Evolutionary conservation across 1,284 basidiomycete species (phyloP).

Genomic region (Moesziomyces sp.): DNA sequence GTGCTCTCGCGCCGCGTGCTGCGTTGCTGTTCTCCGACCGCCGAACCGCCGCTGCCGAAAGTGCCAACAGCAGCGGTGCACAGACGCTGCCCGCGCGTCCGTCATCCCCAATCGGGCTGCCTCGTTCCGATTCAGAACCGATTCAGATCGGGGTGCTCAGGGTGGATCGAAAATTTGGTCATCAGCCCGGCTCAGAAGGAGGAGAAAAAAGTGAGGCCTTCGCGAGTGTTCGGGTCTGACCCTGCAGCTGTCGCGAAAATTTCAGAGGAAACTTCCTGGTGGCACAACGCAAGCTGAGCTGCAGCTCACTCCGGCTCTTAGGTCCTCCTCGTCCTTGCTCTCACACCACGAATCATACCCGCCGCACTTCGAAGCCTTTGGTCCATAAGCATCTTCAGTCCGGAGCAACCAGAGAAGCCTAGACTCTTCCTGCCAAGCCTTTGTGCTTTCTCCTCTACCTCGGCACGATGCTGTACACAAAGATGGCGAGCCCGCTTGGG

Average conservation of each 20-base stretch:
- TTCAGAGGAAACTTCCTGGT: constrained; percentile 1
- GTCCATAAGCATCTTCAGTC: constrained; percentile 7
- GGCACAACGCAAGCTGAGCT: no score
- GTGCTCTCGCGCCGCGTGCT: no score
- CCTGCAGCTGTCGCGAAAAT: not conserved
- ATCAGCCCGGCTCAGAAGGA: not conserved
- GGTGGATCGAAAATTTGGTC: not conserved
- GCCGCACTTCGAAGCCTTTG: not conserved
- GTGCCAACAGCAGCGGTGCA: no score
- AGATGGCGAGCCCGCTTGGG: constrained; percentile 25
- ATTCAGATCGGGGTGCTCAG: no score
- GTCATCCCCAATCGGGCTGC: no score
- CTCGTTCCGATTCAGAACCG: no score
- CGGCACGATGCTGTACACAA: constrained; percentile 37
- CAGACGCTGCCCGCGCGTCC: no score
- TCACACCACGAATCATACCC: not conserved
- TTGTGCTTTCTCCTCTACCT: not conserved
- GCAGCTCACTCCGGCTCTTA: not conserved
- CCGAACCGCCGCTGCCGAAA: no score
- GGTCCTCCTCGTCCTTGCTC: not conserved
- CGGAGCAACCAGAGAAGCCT: not conserved
- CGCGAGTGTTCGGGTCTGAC: not conserved
- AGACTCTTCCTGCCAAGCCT: no score
- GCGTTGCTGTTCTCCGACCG: no score
- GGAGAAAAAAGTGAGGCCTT: no score